Evolutionary conservation across 2,329 filamentous ascomycete species (phyloP), one percentile per base, ranked within the genome.

Genomic region (Aureobasidium pullulans): DNA sequence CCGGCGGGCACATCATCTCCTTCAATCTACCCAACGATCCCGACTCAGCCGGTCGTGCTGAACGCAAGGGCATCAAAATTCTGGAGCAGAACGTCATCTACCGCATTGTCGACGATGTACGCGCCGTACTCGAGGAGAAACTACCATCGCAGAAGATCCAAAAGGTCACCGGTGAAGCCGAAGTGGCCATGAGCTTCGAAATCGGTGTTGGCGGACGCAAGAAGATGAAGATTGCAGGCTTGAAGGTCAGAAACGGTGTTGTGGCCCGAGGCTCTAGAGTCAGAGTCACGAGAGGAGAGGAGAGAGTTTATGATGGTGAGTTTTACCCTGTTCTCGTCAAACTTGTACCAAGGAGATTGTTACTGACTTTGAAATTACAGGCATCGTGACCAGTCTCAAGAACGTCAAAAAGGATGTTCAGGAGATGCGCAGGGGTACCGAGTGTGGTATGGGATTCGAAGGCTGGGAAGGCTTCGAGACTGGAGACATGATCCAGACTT

Each of bases 371-470:
- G 4, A 9, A 60, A 31, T 19, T 10, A 23, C 61, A 96, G 93
- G 92, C 64, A 81, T 81, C 54, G 83, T 97, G 44, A 81, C 84
- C 16, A 89, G 89, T 1, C 83, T 99, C 61, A 96, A 94, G 76
- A 89, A 95, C 68, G 84, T 88, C 72, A 96, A 97, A 80, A 95
- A 95, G 72, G 90, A 96, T 64, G 89, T 94, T 32, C 78, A 79
- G 47, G 90, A 96, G 69, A 94, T 96, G 85, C 85, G 85, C 67
- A 97, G 96, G 75, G 92, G 91, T 61, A 84, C 82, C n/a, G 94
- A 99, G 74, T 99, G 94, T 68, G 94, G 94, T 65, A 86, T 99
- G 65, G 85, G 84, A 56, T 93, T 99, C 68, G 84, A 87, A 3
- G 81, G 79, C 34, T 99, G 90, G 84, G 80, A 87, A 49, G 88